Evolutionary conservation across 208 protist species (phyloP).

Genomic region (Trypanosoma brucei): DNA sequence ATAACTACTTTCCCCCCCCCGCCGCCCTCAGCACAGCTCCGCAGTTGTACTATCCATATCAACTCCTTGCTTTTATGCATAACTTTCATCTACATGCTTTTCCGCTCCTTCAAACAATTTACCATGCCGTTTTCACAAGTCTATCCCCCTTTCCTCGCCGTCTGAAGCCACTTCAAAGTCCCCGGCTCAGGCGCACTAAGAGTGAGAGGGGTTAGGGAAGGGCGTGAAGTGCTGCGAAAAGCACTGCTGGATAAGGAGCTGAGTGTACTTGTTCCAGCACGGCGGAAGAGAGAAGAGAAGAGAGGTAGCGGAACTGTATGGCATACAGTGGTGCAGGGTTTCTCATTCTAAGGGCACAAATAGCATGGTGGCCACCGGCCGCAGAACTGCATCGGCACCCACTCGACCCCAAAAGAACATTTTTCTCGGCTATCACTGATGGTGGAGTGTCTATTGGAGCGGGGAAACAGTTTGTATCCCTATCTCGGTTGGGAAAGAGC

Average conservation of each 20-base stretch:
- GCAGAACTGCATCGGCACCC: constrained; percentile 37
- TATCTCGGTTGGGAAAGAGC: constrained; percentile 57
- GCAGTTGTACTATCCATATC: no score
- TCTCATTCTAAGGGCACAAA: constrained; percentile 41
- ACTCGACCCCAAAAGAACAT: constrained; percentile 28
- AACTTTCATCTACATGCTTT: no score
- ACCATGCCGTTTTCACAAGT: constrained; percentile 12
- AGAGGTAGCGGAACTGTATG: background rate
- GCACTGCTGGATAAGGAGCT: background rate
- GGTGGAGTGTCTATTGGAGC: constrained; percentile 17
- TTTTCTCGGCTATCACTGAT: constrained; percentile 42
- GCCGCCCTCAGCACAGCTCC: no score
- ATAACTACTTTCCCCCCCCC: no score
- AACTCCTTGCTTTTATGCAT: no score
- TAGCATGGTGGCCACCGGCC: constrained; percentile 68
- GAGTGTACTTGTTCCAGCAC: background rate
- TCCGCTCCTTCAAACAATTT: background rate
- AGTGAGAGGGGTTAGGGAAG: no score
- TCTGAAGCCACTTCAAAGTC: background rate
- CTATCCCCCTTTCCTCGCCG: background rate
- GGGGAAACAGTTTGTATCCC: constrained; percentile 18
- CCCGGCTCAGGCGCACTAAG: no score
- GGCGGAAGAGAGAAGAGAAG: background rate
- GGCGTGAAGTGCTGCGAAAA: no score
- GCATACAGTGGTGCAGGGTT: constrained; percentile 1